These are phyloP conservation scores for Parsonsia alboflavescens DNA, from an alignment of 257 asterid genomes.

Conservation along the genomic window DNA sequence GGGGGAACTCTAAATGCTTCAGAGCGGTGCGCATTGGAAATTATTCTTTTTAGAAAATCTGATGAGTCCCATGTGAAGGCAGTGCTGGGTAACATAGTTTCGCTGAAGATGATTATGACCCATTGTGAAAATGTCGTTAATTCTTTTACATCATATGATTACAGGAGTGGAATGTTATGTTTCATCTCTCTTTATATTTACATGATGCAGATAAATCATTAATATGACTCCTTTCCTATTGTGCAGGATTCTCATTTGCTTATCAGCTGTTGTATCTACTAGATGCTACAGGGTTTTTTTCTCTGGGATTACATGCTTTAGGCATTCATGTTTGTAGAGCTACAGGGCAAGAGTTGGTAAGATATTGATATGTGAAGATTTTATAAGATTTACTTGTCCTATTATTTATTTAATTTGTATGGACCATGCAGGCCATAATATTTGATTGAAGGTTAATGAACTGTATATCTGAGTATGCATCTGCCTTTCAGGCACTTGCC, in stretches of 20 bases:
- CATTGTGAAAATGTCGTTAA: not conserved
- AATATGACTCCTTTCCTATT: slow-evolving; percentile 10
- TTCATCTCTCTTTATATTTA: not conserved
- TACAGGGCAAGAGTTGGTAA: slow-evolving; percentile 98
- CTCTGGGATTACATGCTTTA: slow-evolving; percentile 81
- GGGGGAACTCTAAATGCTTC: too few relatives aligned
- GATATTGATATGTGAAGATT: slow-evolving; percentile 11
- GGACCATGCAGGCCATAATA: not conserved
- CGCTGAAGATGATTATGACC: not conserved
- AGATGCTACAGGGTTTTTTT: slow-evolving; percentile 96
- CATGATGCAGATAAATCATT: not conserved
- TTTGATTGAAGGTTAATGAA: not conserved
- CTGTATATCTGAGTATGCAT: not conserved
- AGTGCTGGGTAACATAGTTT: too few relatives aligned
- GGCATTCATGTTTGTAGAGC: slow-evolving; percentile 97
- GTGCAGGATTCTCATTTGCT: slow-evolving; percentile 84
- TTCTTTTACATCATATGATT: not conserved
- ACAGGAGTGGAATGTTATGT: not conserved
- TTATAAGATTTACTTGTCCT: not conserved
- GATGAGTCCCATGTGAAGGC: not conserved
- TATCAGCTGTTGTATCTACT: slow-evolving; percentile 88
- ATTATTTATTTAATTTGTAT: not conserved
- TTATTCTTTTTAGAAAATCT: not conserved
- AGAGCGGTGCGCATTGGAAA: too few relatives aligned
- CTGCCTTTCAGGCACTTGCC: not conserved